phyloP scores from a whole-genome alignment of 2,329 filamentous ascomycete genomes.

The Ustulina deusta region DNA sequence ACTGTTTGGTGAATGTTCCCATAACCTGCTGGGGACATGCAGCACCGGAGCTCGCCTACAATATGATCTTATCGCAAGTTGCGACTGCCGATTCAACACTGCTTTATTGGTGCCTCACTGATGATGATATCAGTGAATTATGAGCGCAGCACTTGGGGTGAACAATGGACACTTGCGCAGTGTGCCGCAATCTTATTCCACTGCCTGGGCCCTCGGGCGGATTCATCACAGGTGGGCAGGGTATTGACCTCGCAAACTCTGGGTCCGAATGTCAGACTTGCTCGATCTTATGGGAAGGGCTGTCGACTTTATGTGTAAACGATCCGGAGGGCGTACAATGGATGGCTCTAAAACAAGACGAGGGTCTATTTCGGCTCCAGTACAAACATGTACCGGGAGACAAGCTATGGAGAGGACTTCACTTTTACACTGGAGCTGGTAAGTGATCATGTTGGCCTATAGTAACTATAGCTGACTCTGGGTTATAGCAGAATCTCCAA shows the following conservation, averaged over 20 bases:
- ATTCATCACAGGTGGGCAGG: conserved; percentile 38
- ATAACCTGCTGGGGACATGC: too few species aligned
- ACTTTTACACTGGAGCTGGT: conserved; percentile 40
- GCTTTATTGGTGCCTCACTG: too few species aligned
- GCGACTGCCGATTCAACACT: too few species aligned
- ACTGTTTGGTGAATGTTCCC: too few species aligned
- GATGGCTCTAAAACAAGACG: conserved; percentile 38
- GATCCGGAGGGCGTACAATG: conserved; percentile 31
- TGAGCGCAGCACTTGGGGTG: too few species aligned
- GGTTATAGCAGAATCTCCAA: conserved; percentile 27
- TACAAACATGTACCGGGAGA: conserved; percentile 32
- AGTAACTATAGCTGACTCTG: conserved; percentile 17
- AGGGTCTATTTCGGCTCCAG: conserved; percentile 36
- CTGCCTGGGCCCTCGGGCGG: conserved; percentile 39
- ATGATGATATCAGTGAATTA: too few species aligned
- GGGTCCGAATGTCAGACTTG: conserved; percentile 35
- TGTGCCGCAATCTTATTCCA: conserved; percentile 31
- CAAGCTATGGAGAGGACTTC: conserved; percentile 36
- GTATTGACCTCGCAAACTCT: conserved; percentile 35
- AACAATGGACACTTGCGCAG: too few species aligned
- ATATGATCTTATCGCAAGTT: too few species aligned
- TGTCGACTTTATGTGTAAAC: conserved; percentile 29
- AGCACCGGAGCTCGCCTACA: too few species aligned
- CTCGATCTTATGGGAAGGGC: conserved; percentile 42
- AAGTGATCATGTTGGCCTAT: not conserved